Percentiles rank a stretch among this genome's conserved stretches.
Conservation (phyloP, 805 yeast species). For the Starmerella bombicola region DNA sequence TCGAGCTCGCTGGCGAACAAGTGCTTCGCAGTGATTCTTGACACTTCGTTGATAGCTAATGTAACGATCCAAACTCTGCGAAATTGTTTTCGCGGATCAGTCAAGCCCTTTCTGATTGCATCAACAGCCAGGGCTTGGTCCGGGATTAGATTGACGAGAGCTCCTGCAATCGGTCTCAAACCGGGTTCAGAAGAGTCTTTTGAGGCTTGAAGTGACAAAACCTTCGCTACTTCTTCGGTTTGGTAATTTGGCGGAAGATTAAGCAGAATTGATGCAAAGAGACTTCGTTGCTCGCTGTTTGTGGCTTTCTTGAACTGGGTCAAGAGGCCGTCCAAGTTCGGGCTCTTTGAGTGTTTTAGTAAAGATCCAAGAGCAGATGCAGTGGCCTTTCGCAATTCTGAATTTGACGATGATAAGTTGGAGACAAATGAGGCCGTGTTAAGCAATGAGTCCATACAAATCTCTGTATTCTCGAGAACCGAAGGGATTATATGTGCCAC, state of each 20-base stretch:
- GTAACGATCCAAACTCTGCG: constrained; percentile 54
- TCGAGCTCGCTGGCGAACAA: constrained; percentile 19
- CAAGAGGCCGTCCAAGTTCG: constrained; percentile 42
- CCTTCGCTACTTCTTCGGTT: constrained; percentile 29
- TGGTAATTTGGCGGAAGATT: constrained; percentile 10
- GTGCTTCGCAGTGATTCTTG: constrained; percentile 22
- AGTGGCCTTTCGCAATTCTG: constrained; percentile 43
- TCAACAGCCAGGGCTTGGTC: constrained; percentile 12
- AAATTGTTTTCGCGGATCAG: constrained; percentile 49
- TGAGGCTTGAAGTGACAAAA: constrained; percentile 40
- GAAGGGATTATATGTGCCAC: constrained; percentile 44
- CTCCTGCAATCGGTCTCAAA: constrained; percentile 37
- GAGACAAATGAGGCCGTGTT: constrained; percentile 39
- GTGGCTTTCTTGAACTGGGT: constrained; percentile 48
- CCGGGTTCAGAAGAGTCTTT: constrained; percentile 71
- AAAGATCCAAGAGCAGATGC: constrained; percentile 28
- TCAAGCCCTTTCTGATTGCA: constrained; percentile 44
- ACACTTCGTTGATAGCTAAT: constrained; percentile 31
- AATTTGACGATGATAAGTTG: constrained; percentile 60
- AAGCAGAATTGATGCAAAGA: constrained; percentile 38
- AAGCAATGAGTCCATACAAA: constrained; percentile 34
- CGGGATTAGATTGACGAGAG: constrained; percentile 31
- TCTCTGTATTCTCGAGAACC: constrained; percentile 31
- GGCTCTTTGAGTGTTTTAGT: constrained; percentile 26
- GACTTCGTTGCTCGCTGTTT: constrained; percentile 51